These are phyloP conservation scores for Hygrophorus pudorinus DNA, from an alignment of 768 basidiomycete species.

Conservation along the genomic window DNA sequence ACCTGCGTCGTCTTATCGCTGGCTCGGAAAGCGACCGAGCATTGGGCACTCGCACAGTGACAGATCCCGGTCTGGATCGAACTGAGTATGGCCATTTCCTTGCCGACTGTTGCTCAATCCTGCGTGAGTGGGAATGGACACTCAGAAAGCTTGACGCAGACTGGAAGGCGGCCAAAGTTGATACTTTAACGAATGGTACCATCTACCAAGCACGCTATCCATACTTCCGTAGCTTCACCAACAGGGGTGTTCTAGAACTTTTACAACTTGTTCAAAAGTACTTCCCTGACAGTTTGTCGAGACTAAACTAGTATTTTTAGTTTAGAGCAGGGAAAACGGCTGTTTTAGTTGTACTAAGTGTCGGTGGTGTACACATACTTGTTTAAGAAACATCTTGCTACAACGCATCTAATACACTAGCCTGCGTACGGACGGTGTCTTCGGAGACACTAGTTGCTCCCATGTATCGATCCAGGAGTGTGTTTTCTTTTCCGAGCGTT, in stretches of 20 bases:
- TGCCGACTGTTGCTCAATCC: not conserved
- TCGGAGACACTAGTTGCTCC: no score
- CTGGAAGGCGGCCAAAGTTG: slow-evolving; percentile 3
- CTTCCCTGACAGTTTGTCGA: not conserved
- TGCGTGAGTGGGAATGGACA: not conserved
- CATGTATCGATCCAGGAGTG: no score
- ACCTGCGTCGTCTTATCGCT: not conserved
- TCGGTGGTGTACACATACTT: no score
- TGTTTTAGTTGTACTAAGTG: no score
- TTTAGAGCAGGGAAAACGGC: no score
- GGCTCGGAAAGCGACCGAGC: not conserved
- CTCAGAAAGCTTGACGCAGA: not conserved
- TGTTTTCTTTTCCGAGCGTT: no score
- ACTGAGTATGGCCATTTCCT: slow-evolving; percentile 2
- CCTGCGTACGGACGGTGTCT: no score
- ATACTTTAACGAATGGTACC: not conserved
- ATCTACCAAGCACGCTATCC: not conserved
- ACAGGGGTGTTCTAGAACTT: slow-evolving; percentile 4
- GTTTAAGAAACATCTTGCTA: no score
- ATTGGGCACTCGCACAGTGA: not conserved
- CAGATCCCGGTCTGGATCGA: not conserved
- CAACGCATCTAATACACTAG: no score
- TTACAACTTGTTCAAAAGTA: slow-evolving; percentile 1
- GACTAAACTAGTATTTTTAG: no score
- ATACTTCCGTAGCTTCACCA: not conserved